Evolutionary conservation across 2,329 filamentous ascomycete genomes (phyloP).

Genomic region (Hymenoscyphus occultus): DNA sequence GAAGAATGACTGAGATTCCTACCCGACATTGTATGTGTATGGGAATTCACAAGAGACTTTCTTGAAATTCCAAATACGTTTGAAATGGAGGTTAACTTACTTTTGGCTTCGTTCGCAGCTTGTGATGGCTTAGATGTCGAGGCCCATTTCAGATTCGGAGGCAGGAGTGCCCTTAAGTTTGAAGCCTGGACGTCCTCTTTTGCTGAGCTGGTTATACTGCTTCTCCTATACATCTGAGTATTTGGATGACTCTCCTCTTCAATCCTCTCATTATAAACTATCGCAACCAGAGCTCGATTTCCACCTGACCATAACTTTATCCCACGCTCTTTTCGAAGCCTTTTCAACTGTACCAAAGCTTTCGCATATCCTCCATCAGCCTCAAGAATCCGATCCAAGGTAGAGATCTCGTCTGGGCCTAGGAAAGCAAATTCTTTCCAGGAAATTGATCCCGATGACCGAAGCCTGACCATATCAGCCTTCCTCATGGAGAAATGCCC

Average conservation of each 20-base stretch:
- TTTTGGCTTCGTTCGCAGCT: background rate
- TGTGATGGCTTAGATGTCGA: background rate
- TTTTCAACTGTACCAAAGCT: conserved; percentile 12
- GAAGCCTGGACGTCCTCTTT: background rate
- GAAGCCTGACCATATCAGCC: conserved; percentile 1
- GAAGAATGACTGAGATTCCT: no score
- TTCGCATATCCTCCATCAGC: conserved; percentile 6
- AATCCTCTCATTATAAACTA: conserved; percentile 6
- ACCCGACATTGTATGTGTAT: background rate
- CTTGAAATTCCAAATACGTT: background rate
- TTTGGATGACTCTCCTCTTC: background rate
- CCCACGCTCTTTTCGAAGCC: conserved; percentile 8
- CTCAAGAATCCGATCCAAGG: conserved; percentile 6
- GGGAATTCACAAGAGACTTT: background rate
- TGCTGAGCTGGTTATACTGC: background rate
- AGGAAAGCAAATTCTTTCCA: conserved; percentile 15
- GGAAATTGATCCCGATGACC: conserved; percentile 8
- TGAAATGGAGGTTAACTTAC: background rate
- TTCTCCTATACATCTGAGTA: background rate
- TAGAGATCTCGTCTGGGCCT: conserved; percentile 4
- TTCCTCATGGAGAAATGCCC: conserved; percentile 8
- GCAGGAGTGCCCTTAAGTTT: background rate
- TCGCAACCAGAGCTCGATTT: conserved; percentile 5
- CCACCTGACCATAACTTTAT: conserved; percentile 12
- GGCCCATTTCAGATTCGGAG: background rate